Conservation (phyloP, 345 rosid species). For the Diplotaxis tenuifolia region DNA sequence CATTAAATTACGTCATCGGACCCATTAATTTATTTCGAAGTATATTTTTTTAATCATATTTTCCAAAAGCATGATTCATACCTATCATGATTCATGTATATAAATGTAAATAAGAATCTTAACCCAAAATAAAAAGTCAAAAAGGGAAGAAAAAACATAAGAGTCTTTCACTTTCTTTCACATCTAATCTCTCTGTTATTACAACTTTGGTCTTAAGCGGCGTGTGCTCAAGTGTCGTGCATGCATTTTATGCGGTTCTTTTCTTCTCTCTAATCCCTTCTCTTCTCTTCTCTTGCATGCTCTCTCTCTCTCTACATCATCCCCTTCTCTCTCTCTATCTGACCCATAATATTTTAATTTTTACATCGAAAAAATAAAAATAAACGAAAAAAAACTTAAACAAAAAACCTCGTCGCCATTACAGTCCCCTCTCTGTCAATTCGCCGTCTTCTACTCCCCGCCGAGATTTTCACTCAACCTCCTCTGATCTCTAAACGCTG, state of each 20-base stretch:
- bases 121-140: not conserved
- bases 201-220: slow-evolving; percentile 41
- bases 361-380: slow-evolving; percentile 18
- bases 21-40: not conserved
- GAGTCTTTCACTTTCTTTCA: not conserved
- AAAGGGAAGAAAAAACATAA: not conserved
- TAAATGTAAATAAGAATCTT: not conserved
- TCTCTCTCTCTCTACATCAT: slow-evolving; percentile 42
- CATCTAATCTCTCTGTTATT: not conserved
- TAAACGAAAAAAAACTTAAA: not conserved
- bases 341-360: slow-evolving; percentile 27
- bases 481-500: slow-evolving; percentile 15
- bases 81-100: slow-evolving; percentile 15
- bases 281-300: slow-evolving; percentile 47
- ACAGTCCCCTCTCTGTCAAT: slow-evolving; percentile 31
- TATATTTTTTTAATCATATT: not conserved
- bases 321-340: slow-evolving; percentile 30
- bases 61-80: not conserved
- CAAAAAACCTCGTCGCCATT: slow-evolving; percentile 33
- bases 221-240: slow-evolving; percentile 73
- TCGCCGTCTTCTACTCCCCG: slow-evolving; percentile 20
- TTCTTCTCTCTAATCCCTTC: slow-evolving; percentile 4
- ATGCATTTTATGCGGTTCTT: slow-evolving; percentile 72
- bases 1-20: not conserved
- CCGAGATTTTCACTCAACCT: not conserved